Base-by-base conservation (phyloP, 139 green algal species). In the Tetradesmus lagerheimii region DNA sequence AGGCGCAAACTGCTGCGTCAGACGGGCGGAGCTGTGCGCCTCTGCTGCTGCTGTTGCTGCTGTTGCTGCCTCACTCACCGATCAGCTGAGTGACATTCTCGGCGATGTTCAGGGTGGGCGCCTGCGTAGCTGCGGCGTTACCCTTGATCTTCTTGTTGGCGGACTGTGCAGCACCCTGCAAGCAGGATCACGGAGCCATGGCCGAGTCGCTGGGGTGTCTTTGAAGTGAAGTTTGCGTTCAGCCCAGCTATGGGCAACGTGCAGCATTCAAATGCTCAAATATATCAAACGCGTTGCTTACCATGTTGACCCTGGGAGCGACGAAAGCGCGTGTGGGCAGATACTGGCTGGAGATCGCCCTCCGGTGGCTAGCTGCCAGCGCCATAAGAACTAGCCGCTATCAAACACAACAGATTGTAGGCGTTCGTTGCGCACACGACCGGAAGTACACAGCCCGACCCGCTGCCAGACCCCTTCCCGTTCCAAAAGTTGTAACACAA, bases 51-150 rank as follows among this genome's bases (percentile, higher is more conserved):
- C 67, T 78, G 67, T 35, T 78, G 67, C 67, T 78, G 67, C 27
- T 39, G 67, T 25, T 39, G 78, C 41, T 62, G 37, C 27, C 78
- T 20, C 41, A 50, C 89, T 87, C 74, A 95, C 96, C 96, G 34
- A 99, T 97, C 18, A 99, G 94, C 89, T 97, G 91, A 31, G 95
- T 96, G 0, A 98, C 94, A 89, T 97, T 91, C 20, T 93, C 89
- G 25, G 95, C 94, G 90, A 97, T 97, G 85, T 95, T 95, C 50
- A 95, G 88, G 79, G 89, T 91, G 45, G 87, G 66, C 2, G 90
- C 41, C 53, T 87, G 67, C 29, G 35, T 47, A 66, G 78, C 85
- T 43, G 90, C 89, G 20, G 74, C 85, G 57, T 80, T 41, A 1
- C 43, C 83, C 83, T 88, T 88, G 14, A 62, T 23, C 27, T 35